Evolutionary conservation across 169 alveolate genomes (phyloP), one percentile per base, ranked within the genome.

Genomic region (Eimeria necatrix): DNA sequence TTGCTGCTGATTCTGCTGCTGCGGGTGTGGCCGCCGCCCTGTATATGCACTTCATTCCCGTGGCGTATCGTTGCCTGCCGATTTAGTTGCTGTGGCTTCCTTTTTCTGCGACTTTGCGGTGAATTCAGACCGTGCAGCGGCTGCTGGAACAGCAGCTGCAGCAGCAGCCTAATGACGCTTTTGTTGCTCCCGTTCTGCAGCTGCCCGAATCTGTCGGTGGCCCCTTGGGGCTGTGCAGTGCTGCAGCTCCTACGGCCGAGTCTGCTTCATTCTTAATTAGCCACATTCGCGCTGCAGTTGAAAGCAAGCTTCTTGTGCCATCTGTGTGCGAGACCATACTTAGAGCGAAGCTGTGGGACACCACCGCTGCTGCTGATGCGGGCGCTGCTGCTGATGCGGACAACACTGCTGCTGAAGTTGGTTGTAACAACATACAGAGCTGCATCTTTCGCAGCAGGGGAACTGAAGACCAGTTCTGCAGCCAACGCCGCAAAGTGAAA

Each of bases 291-390:
- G 87, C 87, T 4, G 87, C 87, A 18, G 87, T 49, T 12, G 87
- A 76, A 10, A 76, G 87, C 87, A 76, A 76, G 24, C 18, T 76
- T 64, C 61, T 76, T 18, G 46, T 76, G 2, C 87, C 87, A 2
- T 76, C 87, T 7, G 87, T 76, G 20, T 12, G 41, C 41, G 32
- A 76, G 87, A 49, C 87, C 16, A 16, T 76, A 4, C n/a, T 18
- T 6, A 60, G 20, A 46, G 87, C 87, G 41, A 20, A 76, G 59
- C 87, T 76, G 59, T 76, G 87, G 87, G 87, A 26, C 26, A n/a
- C 87, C 26, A 20, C 61, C 1, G 61, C 78, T 18, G 78, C 78
- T 18, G 46, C 78, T 18, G 68, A 10, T 7, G 12, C 46, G 22
- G 12, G 78, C 48, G 12, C 78, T 68, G 59, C 59, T 22, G 56